Evolutionary conservation across 1,284 basidiomycete genomes (phyloP).

Genomic region (Lentinula novae-zelandiae): DNA sequence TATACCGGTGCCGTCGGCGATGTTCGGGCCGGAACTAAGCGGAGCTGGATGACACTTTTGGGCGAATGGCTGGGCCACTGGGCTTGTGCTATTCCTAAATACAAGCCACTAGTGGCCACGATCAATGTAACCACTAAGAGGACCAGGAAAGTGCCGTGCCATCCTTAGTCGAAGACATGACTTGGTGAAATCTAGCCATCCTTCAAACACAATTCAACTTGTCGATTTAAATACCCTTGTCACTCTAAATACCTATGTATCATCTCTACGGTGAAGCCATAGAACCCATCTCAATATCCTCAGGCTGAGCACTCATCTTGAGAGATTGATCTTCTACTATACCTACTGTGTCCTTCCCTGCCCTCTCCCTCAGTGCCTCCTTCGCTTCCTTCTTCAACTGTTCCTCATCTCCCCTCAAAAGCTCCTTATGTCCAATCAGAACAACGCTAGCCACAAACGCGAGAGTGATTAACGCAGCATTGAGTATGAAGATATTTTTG

Average conservation of each 20-base stretch:
- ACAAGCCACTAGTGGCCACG: no score
- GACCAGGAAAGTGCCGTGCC: no score
- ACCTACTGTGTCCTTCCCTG: constrained; percentile 43
- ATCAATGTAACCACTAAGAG: no score
- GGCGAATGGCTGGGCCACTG: not conserved
- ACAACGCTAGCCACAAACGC: constrained; percentile 48
- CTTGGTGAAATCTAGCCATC: no score
- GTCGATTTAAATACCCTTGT: no score
- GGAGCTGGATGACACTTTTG: not conserved
- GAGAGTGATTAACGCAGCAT: constrained; percentile 41
- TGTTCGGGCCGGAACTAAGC: not conserved
- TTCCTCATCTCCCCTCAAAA: constrained; percentile 55
- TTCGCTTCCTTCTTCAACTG: constrained; percentile 27
- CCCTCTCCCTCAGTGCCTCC: not conserved
- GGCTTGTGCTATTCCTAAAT: no score
- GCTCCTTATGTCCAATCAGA: constrained; percentile 56
- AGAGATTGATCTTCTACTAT: constrained; percentile 12
- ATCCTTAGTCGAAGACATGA: no score
- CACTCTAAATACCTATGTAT: not conserved
- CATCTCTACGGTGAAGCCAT: not conserved
- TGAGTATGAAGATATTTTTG: constrained; percentile 52
- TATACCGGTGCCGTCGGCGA: not conserved
- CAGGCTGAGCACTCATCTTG: not conserved
- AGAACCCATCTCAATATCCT: not conserved
- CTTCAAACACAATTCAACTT: no score